A percentile compares a stretch with the other conserved stretches of the same genome.
Conservation (phyloP, 2,329 filamentous ascomycete species). For the Grosmannia clavigera region DNA sequence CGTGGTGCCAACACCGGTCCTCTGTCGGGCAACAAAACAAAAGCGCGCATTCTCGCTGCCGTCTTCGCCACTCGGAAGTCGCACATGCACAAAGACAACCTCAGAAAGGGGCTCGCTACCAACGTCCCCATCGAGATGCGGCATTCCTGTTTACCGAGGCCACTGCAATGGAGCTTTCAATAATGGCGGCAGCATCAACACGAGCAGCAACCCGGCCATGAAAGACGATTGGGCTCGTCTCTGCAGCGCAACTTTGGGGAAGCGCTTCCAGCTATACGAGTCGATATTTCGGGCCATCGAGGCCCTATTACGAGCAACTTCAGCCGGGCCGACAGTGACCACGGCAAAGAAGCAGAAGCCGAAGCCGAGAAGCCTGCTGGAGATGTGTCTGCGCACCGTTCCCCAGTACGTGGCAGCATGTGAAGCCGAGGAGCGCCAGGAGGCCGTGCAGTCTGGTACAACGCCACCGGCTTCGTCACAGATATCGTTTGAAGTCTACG, state of each 20-base stretch:
- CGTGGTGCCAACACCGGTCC: slow-evolving; percentile 19
- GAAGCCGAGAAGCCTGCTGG: slow-evolving; percentile 27
- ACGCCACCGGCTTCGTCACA: slow-evolving; percentile 23
- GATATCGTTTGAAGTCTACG: slow-evolving; percentile 33
- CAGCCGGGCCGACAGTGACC: background rate
- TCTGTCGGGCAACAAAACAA: slow-evolving; percentile 19
- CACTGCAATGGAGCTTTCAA: background rate
- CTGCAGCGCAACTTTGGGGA: slow-evolving; percentile 17
- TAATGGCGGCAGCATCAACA: background rate
- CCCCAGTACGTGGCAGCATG: slow-evolving; percentile 33
- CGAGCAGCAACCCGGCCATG: background rate
- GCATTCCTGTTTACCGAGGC: background rate
- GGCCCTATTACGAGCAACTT: slow-evolving; percentile 16
- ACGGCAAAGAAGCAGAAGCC: slow-evolving; percentile 9
- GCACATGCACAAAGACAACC: background rate
- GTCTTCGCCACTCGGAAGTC: slow-evolving; percentile 15
- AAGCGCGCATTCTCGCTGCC: slow-evolving; percentile 5
- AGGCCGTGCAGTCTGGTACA: slow-evolving; percentile 25
- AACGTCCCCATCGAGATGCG: background rate
- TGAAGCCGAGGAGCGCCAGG: slow-evolving; percentile 27
- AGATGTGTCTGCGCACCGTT: slow-evolving; percentile 35
- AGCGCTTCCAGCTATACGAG: slow-evolving; percentile 26
- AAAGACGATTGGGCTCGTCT: slow-evolving; percentile 19
- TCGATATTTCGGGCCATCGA: slow-evolving; percentile 33
- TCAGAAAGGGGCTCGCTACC: background rate